Evolutionary conservation across 2,329 filamentous ascomycete genomes (phyloP), one percentile per base, ranked within the genome.

Genomic region (Neodidymelliopsis sp.): DNA sequence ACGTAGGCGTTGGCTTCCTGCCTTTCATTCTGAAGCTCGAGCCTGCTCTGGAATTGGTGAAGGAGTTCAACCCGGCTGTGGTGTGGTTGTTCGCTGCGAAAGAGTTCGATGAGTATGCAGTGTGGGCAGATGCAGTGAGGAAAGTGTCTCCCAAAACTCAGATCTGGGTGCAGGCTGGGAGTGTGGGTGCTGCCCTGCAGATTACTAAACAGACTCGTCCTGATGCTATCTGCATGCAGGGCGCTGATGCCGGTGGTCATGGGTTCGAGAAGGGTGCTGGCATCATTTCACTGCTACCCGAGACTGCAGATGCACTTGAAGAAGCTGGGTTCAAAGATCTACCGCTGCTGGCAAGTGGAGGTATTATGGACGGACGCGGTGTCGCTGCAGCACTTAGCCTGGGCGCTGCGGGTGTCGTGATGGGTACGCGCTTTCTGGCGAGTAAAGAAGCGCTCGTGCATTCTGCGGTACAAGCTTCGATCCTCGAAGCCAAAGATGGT

Each of bases 51-150:
- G 79, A 80, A 1, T 57, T 87, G 6, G 69, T 89, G 5, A 62
- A 63, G 25, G 74, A 76, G 49, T 80, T 84, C 64, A 74, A 72
- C 2, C 84, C 85, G 1, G 79, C 78, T 0, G 85, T 84, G 0
- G 74, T 87, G 1, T 89, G 86, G 86, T 75, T 89, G 5, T 89
- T 88, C 60, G 87, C 85, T 2, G 84, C 84, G 2, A 71, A 75
- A 4, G 66, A 76, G 18, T 23, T 72, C 18, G 64, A 74, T 15
- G 71, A 76, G 16, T 69, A 72, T 49, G 55, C 48, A n/a, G 65
- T 18, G 22, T 76, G 66, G 72, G 66, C 67, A 20, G 56, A 41
- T 7, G 71, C 62, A 7, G 56, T 71, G n/a, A 65, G 74, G 16
- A 52, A 57, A 2, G 53, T 67, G 62, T 69, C 25, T 69, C 62